Percentiles rank a stretch among this genome's conserved stretches.
Conservation (phyloP, 2,329 filamentous ascomycete species). For the Fusarium sp. region DNA sequence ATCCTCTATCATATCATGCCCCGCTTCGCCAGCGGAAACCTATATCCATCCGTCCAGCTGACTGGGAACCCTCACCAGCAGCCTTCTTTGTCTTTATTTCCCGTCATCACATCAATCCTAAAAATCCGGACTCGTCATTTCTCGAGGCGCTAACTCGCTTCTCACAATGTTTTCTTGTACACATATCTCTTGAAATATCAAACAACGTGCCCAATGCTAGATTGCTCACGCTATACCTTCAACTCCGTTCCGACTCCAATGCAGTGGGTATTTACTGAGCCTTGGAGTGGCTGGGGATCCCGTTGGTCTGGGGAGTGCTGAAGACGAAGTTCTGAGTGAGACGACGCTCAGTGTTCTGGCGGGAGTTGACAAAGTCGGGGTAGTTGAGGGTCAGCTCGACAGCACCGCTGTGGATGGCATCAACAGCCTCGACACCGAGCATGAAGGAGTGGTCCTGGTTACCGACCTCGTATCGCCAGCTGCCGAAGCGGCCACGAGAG, state of each 20-base stretch:
- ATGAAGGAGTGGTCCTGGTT: slow-evolving; percentile 99
- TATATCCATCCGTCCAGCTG: slow-evolving; percentile 40
- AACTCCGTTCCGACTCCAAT: slow-evolving; percentile 37
- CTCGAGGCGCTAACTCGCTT: slow-evolving; percentile 35
- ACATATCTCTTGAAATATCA: slow-evolving; percentile 43
- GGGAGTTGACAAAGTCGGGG: slow-evolving; percentile 92
- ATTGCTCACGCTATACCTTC: slow-evolving; percentile 26
- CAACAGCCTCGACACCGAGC: slow-evolving; percentile 92
- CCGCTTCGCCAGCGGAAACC: slow-evolving; percentile 27
- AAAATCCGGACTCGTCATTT: slow-evolving; percentile 41
- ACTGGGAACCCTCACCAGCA: slow-evolving; percentile 39
- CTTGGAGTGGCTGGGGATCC: slow-evolving; percentile 56
- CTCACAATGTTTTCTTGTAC: slow-evolving; percentile 41
- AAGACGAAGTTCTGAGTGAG: slow-evolving; percentile 60
- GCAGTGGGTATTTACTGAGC: slow-evolving; percentile 48
- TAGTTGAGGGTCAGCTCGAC: slow-evolving; percentile 96
- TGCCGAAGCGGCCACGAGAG: slow-evolving; percentile 96
- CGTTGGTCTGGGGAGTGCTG: slow-evolving; percentile 52
- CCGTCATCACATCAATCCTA: slow-evolving; percentile 47
- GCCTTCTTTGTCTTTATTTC: slow-evolving; percentile 34
- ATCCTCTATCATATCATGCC: slow-evolving; percentile 46
- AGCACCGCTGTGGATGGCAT: slow-evolving; percentile 88
- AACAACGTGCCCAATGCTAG: slow-evolving; percentile 36
- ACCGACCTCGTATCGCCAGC: slow-evolving; percentile 96
- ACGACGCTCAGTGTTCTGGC: slow-evolving; percentile 67